Conservation (phyloP, 2,329 filamentous ascomycete species). For the Pestalotiopsis sp. region DNA sequence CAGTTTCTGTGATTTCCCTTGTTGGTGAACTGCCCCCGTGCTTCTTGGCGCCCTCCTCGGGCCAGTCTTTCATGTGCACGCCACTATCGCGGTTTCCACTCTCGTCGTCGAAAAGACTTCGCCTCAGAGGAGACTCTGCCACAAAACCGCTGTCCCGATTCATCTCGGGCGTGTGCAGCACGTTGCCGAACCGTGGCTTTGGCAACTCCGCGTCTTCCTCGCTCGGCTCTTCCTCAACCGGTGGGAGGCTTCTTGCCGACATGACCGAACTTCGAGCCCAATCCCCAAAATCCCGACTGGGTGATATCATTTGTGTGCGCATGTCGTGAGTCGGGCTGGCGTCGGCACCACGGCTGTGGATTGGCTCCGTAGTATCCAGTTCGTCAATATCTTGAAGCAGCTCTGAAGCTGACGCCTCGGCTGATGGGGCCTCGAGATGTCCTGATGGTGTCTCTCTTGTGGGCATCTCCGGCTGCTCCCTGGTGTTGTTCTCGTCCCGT, state of each 20-base stretch:
- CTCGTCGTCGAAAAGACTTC: constrained; percentile 33
- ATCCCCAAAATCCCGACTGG: constrained; percentile 33
- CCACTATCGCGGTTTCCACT: constrained; percentile 53
- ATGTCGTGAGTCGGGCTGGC: not conserved
- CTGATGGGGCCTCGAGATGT: constrained; percentile 13
- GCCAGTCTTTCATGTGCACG: constrained; percentile 53
- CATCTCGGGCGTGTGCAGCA: constrained; percentile 30
- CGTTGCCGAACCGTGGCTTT: constrained; percentile 15
- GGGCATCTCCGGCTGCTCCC: not conserved
- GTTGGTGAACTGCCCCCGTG: constrained; percentile 25
- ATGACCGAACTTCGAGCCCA: constrained; percentile 41
- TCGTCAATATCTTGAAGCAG: constrained; percentile 28
- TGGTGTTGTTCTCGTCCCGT: constrained; percentile 1
- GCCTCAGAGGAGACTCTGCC: constrained; percentile 45
- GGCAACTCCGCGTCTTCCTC: constrained; percentile 41
- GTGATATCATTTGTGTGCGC: not conserved
- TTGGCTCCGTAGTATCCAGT: constrained; percentile 28
- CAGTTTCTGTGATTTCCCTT: constrained; percentile 41
- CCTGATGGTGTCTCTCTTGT: not conserved
- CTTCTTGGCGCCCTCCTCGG: constrained; percentile 31
- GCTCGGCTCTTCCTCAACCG: constrained; percentile 52
- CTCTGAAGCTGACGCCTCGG: constrained; percentile 14
- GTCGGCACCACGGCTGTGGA: constrained; percentile 5
- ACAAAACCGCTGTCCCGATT: constrained; percentile 54
- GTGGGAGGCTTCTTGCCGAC: constrained; percentile 43